phyloP scores from a whole-genome alignment of 148 eudicot species.

The Rheum nobile region DNA sequence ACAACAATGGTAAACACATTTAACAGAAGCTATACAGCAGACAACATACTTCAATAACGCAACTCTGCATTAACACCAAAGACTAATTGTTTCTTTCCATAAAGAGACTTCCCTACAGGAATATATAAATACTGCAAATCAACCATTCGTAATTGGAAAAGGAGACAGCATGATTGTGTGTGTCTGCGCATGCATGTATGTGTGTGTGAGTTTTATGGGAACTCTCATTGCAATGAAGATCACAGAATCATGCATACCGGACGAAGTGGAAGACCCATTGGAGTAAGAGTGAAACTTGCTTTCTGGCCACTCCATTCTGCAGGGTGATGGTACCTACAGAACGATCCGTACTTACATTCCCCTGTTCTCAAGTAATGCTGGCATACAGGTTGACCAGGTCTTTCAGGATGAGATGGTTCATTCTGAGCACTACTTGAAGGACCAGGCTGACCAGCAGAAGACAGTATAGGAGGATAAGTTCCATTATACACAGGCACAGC shows the following conservation, averaged over 20 bases:
- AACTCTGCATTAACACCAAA: not conserved
- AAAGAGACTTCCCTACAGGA: not conserved
- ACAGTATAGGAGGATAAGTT: conserved; percentile 20
- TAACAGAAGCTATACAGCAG: not conserved
- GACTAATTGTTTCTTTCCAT: not conserved
- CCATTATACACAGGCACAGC: conserved; percentile 20
- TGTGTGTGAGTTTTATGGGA: not conserved
- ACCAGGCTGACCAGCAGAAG: conserved; percentile 31
- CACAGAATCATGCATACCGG: conserved; percentile 39
- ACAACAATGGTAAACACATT: not conserved
- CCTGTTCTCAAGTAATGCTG: conserved; percentile 85
- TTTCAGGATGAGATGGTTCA: conserved; percentile 64
- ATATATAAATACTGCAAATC: not conserved
- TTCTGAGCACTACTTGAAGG: conserved; percentile 44
- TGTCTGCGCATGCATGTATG: not conserved
- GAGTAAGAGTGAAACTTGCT: conserved; percentile 36
- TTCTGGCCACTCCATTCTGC: conserved; percentile 38
- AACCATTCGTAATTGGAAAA: not conserved
- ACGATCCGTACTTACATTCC: conserved; percentile 76
- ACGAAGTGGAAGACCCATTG: conserved; percentile 89
- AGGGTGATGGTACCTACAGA: conserved; percentile 91
- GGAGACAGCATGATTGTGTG: not conserved
- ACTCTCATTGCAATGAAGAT: not conserved
- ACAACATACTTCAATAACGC: not conserved
- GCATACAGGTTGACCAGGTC: conserved; percentile 90